Evolutionary conservation across 1,139 yeast species (phyloP), one percentile per base, ranked within the genome.

Genomic region (Geotrichum histeridarum): DNA sequence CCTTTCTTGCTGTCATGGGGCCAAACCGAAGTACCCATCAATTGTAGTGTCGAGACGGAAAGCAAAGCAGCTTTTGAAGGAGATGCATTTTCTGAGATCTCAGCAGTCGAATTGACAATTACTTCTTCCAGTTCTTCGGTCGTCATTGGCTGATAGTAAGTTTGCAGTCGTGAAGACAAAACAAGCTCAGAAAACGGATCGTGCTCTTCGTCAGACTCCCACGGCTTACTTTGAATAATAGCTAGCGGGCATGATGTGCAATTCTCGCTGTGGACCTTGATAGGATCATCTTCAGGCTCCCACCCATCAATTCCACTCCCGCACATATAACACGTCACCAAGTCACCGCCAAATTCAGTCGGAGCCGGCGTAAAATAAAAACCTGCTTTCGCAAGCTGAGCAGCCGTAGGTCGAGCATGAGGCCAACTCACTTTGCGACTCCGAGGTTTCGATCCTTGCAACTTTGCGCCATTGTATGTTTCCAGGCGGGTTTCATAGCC

Each of bases 321-420:
- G 66, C 96, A 89, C 63, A 77, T 73, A 49, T 76, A 77, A 65
- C 96, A 89, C 1, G 81, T 73, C 8, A 83, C 82, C 56, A 85
- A 78, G 63, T 84, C 76, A 2, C 53, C 60, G 12, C 63, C 61
- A 1, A 58, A 62, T 8, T 61, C 53, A 8, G 62, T 54, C 1
- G 95, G 95, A 9, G 48, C 32, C 7, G 58, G 58, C 1, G 56
- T 50, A 67, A 76, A 86, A 64, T 76, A 82, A 68, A 88, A 87
- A 0, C 96, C 96, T 30, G 80, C 75, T 41, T 75, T 76, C 0
- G 89, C 87, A 74, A 84, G 69, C 18, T 63, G 56, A 15, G 57
- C 58, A 7, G 66, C 58, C 1, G 61, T 54, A 2, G 73, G 73
- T n/a, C 51, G 49, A 14, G 53, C 59, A 49, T 65, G 70, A 8